Conservation (phyloP, 2,329 filamentous ascomycete genomes). For the Paecilomyces niveus region DNA sequence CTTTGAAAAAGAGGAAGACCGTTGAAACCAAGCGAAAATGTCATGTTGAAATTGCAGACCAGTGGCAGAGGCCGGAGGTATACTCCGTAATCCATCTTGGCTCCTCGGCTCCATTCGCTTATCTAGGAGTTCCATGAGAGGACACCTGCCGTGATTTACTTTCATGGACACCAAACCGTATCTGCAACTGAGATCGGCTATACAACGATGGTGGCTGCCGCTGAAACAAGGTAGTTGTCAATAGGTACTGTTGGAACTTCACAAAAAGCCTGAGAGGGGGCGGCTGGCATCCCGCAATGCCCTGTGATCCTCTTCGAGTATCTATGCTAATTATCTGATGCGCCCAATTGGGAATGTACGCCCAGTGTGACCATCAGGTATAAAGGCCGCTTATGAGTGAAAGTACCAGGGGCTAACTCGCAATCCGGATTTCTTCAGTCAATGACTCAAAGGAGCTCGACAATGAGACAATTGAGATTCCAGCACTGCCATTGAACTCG, state of each 20-base stretch:
- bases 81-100: neutral
- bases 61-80: neutral
- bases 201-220: neutral
- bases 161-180: neutral
- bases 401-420: too few species aligned
- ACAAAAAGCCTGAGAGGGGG: neutral
- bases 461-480: too few species aligned
- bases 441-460: too few species aligned
- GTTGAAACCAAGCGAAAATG: neutral
- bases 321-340: neutral
- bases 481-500: too few species aligned
- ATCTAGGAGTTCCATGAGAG: too few species aligned
- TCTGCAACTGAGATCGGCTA: neutral
- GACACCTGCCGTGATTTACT: neutral
- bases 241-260: neutral
- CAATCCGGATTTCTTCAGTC: too few species aligned
- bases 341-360: too few species aligned
- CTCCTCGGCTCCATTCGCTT: too few species aligned
- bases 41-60: neutral
- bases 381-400: too few species aligned
- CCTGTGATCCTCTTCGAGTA: neutral
- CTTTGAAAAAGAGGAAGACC: neutral
- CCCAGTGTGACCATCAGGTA: too few species aligned
- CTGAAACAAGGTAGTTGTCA: neutral
- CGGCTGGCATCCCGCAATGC: neutral